These are phyloP conservation scores for Rhododendron henanense DNA, from an alignment of 148 eudicot genomes.

Conservation along the genomic window DNA sequence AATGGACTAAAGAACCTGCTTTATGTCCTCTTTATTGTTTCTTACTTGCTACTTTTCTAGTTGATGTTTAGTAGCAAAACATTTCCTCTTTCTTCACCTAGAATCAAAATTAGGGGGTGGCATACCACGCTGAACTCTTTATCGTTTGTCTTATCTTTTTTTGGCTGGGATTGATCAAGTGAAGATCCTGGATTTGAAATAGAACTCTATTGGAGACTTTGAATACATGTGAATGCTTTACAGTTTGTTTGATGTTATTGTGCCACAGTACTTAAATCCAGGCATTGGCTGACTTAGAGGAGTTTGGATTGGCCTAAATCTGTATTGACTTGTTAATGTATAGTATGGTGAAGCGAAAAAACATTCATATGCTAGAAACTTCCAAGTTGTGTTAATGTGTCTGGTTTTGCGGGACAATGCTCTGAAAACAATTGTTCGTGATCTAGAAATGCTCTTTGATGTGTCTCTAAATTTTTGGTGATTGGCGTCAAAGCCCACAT, in stretches of 20 bases:
- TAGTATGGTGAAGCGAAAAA: neutral
- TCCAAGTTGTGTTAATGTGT: neutral
- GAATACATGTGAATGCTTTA: neutral
- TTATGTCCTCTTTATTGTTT: neutral
- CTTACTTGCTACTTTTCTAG: neutral
- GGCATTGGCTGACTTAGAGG: neutral
- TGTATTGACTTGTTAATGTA: neutral
- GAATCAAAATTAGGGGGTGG: neutral
- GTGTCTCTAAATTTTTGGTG: neutral
- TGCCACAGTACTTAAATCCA: neutral
- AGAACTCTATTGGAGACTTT: neutral
- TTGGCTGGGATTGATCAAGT: neutral
- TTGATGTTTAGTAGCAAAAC: slow-evolving; percentile 2
- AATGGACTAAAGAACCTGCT: slow-evolving; percentile 3
- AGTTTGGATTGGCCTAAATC: neutral
- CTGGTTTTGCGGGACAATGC: neutral
- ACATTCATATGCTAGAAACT: neutral
- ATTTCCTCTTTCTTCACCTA: neutral
- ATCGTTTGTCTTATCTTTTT: neutral
- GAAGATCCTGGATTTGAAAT: neutral
- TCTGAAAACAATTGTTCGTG: neutral
- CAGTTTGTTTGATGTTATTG: neutral
- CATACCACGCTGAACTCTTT: neutral
- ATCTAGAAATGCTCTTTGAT: neutral
- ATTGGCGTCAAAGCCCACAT: neutral